Conservation (phyloP, 768 basidiomycete genomes). For the Boletus coccyginus region DNA sequence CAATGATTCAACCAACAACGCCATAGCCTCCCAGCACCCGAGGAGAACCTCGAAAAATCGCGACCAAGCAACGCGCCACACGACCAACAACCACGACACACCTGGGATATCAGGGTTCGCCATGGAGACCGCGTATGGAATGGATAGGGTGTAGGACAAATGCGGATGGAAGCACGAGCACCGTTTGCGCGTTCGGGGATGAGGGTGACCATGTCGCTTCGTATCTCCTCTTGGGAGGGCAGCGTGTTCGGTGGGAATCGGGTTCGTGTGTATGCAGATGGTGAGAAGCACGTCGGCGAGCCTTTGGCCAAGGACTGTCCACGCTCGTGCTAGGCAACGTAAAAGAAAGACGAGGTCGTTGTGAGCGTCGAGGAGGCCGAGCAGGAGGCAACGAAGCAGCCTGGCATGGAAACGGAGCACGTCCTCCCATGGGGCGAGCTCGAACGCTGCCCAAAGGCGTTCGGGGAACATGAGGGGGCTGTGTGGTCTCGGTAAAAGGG, state of each 20-base stretch:
- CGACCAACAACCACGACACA: background rate
- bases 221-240: constrained; percentile 15
- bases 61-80: background rate
- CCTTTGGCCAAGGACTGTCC: background rate
- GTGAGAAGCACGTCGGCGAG: background rate
- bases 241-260: background rate
- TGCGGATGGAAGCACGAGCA: background rate
- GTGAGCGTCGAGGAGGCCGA: background rate
- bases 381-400: constrained; percentile 14
- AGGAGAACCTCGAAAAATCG: background rate
- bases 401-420: constrained; percentile 8
- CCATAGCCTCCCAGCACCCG: background rate
- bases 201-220: background rate
- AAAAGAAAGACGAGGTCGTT: background rate
- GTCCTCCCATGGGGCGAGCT: constrained; percentile 14
- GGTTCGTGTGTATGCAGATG: background rate
- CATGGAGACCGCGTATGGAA: background rate
- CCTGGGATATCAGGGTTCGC: background rate
- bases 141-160: background rate
- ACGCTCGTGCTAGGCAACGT: background rate
- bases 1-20: background rate
- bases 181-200: background rate
- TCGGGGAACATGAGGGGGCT: background rate
- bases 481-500: background rate
- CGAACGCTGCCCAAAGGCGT: background rate